Conservation (phyloP, 164 flowering plant species). For the Echeveria elegans region DNA sequence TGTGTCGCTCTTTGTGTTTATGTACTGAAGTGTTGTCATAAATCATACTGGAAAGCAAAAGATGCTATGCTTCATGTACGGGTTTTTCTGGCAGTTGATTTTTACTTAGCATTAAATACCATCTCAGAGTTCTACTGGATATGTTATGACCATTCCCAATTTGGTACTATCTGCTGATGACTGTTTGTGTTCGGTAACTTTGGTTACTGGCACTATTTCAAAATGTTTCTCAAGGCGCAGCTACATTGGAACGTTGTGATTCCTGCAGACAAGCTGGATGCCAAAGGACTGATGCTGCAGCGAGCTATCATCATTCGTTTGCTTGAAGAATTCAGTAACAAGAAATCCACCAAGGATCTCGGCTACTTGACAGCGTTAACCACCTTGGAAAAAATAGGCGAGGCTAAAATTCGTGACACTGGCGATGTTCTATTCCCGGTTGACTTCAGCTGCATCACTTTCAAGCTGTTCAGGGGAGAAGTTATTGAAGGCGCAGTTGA, state of each 20-base stretch:
- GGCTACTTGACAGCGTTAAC: slow-evolving; percentile 61
- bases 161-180: background rate
- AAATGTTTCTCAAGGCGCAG: slow-evolving; percentile 28
- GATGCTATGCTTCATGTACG: too few relatives aligned
- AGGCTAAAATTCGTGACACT: slow-evolving; percentile 42
- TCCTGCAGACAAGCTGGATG: slow-evolving; percentile 33
- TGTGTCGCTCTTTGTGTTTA: too few relatives aligned
- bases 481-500: slow-evolving; percentile 47
- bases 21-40: too few relatives aligned
- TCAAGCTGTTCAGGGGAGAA: slow-evolving; percentile 64
- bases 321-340: slow-evolving; percentile 41
- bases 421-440: slow-evolving; percentile 80
- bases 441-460: slow-evolving; percentile 47
- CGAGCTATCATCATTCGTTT: slow-evolving; percentile 43
- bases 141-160: too few relatives aligned
- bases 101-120: too few relatives aligned
- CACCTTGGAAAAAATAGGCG: slow-evolving; percentile 45
- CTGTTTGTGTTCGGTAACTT: background rate
- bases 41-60: too few relatives aligned
- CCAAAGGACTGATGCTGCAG: slow-evolving; percentile 42
- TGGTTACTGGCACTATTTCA: background rate
- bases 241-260: slow-evolving; percentile 29
- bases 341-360: slow-evolving; percentile 52
- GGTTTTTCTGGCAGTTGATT: too few relatives aligned
- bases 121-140: too few relatives aligned